These are phyloP conservation scores for Paraglomus occultum DNA, from an alignment of 192 early-diverging fungal genomes.

Conservation along the genomic window DNA sequence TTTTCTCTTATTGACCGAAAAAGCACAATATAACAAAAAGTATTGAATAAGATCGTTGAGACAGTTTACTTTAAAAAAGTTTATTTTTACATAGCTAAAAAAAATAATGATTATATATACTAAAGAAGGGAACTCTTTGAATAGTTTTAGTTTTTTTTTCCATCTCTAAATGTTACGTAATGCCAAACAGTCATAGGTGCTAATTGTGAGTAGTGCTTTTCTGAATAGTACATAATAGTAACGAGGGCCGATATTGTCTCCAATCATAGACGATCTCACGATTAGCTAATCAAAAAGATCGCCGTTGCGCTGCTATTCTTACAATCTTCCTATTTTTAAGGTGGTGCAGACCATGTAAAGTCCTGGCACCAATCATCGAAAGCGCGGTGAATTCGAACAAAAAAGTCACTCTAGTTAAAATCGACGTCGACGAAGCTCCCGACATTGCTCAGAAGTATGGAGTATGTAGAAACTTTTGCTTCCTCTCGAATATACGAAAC, in stretches of 20 bases:
- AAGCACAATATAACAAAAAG: too few species aligned
- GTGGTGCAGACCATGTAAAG: conserved; percentile 85
- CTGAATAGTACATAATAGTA: conserved; percentile 8
- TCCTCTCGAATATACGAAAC: background rate
- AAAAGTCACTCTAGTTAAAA: conserved; percentile 69
- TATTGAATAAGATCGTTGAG: background rate
- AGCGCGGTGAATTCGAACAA: conserved; percentile 61
- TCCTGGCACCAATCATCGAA: conserved; percentile 68
- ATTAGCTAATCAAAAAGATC: background rate
- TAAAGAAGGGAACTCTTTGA: too few species aligned
- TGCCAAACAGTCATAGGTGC: too few species aligned
- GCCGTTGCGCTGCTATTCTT: background rate
- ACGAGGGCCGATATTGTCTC: too few species aligned
- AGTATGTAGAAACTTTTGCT: conserved; percentile 35
- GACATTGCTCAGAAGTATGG: conserved; percentile 60
- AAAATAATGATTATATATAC: too few species aligned
- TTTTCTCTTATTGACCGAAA: too few species aligned
- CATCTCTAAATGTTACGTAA: too few species aligned
- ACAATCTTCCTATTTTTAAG: conserved; percentile 29
- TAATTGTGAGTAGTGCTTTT: background rate
- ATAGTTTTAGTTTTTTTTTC: too few species aligned
- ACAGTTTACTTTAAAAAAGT: background rate
- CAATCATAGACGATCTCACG: too few species aligned
- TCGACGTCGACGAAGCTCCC: conserved; percentile 72
- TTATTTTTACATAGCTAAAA: too few species aligned